A percentile compares a stretch with the other conserved stretches of the same genome.
These are phyloP conservation scores for Calonectria leucothoes DNA, from an alignment of 2,329 filamentous ascomycete species.

Conservation along the genomic window DNA sequence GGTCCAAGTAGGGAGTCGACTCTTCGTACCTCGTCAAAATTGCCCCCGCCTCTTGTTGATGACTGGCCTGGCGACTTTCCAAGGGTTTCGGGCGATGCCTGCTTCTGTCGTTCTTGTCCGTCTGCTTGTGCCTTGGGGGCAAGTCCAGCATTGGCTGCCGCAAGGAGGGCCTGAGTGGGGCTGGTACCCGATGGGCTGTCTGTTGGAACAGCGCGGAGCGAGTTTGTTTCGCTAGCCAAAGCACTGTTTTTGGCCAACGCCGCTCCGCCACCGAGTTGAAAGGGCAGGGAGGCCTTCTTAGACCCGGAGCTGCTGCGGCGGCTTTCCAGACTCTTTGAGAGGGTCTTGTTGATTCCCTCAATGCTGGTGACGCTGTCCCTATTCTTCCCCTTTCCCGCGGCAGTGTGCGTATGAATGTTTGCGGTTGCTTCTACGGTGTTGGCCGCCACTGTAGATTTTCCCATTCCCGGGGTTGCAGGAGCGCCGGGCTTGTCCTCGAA, in stretches of 20 bases:
- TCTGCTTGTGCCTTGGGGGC: constrained; percentile 25
- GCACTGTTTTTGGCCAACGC: constrained; percentile 61
- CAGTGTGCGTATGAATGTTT: constrained; percentile 68
- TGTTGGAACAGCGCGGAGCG: constrained; percentile 61
- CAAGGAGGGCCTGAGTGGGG: constrained; percentile 51
- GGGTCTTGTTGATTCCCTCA: constrained; percentile 79
- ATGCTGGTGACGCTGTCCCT: constrained; percentile 66
- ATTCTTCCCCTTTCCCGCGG: constrained; percentile 57
- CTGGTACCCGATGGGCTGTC: constrained; percentile 54
- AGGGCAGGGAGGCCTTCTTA: constrained; percentile 75
- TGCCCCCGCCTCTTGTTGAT: constrained; percentile 35
- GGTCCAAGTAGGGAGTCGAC: constrained; percentile 65
- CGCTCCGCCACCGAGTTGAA: constrained; percentile 57
- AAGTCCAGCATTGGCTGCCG: constrained; percentile 34
- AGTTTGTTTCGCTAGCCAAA: constrained; percentile 69
- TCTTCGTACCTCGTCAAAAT: constrained; percentile 64
- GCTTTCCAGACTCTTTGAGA: constrained; percentile 91
- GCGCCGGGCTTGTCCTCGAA: constrained; percentile 92
- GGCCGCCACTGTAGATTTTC: constrained; percentile 90
- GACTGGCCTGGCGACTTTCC: constrained; percentile 41
- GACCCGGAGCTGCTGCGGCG: constrained; percentile 89
- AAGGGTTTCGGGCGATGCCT: constrained; percentile 30
- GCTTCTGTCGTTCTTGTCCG: constrained; percentile 27
- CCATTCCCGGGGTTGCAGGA: constrained; percentile 90
- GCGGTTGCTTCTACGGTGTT: constrained; percentile 89